Evolutionary conservation across 169 alveolate genomes (phyloP).

Genomic region (Eimeria praecox): DNA sequence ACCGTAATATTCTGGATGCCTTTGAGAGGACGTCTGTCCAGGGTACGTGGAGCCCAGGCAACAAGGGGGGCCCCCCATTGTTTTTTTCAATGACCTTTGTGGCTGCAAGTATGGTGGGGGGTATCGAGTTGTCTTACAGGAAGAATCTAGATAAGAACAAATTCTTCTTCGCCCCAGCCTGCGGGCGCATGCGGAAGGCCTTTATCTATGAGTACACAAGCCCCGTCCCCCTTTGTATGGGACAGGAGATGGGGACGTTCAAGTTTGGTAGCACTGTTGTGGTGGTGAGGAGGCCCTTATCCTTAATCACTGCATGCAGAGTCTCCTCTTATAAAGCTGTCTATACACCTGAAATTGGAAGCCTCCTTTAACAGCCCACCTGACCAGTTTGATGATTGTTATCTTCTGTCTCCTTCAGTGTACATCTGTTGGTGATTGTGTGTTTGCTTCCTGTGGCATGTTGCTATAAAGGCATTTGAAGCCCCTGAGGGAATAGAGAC

Average conservation of each 20-base stretch:
- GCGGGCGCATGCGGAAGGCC: conserved; percentile 10
- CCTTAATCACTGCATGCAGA: neutral
- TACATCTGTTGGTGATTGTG: neutral
- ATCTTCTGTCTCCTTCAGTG: neutral
- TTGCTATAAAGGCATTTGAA: conserved; percentile 40
- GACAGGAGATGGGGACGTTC: conserved; percentile 76
- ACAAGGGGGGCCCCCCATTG: conserved; percentile 15
- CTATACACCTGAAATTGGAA: no score
- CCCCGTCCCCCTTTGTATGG: conserved; percentile 59
- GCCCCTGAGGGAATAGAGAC: conserved; percentile 52
- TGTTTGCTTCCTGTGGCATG: neutral
- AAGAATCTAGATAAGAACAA: neutral
- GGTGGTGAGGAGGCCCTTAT: conserved; percentile 33
- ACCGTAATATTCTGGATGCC: neutral
- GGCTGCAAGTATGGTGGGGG: conserved; percentile 78
- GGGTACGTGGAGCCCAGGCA: conserved; percentile 64
- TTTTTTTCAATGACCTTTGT: conserved; percentile 74
- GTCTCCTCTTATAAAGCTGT: no score
- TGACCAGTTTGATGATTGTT: no score
- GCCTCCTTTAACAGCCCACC: no score
- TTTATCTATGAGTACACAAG: neutral
- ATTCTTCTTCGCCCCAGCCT: conserved; percentile 1
- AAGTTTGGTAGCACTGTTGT: conserved; percentile 76
- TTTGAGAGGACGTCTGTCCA: conserved; percentile 70
- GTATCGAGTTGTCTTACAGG: conserved; percentile 37